These are phyloP conservation scores for Plasmodium gonderi DNA, from an alignment of 169 alveolate species.

Conservation along the genomic window DNA sequence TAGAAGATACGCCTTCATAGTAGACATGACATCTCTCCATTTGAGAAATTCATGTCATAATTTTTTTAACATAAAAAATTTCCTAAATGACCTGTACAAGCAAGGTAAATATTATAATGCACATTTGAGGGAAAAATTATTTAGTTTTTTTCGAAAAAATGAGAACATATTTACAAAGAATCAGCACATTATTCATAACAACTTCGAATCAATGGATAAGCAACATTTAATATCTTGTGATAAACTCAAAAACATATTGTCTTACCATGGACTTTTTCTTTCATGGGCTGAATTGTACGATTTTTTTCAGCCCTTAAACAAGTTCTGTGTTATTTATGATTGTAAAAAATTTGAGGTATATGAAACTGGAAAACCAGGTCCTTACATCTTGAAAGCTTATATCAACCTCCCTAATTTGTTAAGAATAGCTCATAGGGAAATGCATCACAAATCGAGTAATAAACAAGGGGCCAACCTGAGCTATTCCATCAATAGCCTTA, in stretches of 20 bases:
- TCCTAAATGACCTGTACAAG: slow-evolving; percentile 35
- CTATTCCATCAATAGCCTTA: no score
- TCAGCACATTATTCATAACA: neutral
- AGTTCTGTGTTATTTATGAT: slow-evolving; percentile 41
- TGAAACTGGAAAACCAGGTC: slow-evolving; percentile 7
- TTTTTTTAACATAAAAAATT: slow-evolving; percentile 4
- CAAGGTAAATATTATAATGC: slow-evolving; percentile 51
- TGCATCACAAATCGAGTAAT: neutral
- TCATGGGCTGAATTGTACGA: slow-evolving; percentile 73
- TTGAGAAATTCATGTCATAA: slow-evolving; percentile 42
- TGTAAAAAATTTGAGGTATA: neutral
- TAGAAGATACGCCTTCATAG: slow-evolving; percentile 23
- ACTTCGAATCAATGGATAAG: neutral
- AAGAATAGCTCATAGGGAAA: neutral
- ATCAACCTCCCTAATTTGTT: slow-evolving; percentile 38
- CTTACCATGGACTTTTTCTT: slow-evolving; percentile 28
- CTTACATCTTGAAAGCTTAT: slow-evolving; percentile 58
- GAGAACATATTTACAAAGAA: slow-evolving; percentile 1
- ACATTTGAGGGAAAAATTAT: slow-evolving; percentile 28
- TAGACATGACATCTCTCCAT: slow-evolving; percentile 58
- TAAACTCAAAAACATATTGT: slow-evolving; percentile 16
- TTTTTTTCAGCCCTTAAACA: slow-evolving; percentile 59
- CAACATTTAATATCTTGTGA: slow-evolving; percentile 45
- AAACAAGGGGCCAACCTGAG: no score
- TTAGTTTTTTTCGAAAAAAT: slow-evolving; percentile 30